Evolutionary conservation across 768 basidiomycete genomes (phyloP).

Genomic region (Fomitopsis pulvina): DNA sequence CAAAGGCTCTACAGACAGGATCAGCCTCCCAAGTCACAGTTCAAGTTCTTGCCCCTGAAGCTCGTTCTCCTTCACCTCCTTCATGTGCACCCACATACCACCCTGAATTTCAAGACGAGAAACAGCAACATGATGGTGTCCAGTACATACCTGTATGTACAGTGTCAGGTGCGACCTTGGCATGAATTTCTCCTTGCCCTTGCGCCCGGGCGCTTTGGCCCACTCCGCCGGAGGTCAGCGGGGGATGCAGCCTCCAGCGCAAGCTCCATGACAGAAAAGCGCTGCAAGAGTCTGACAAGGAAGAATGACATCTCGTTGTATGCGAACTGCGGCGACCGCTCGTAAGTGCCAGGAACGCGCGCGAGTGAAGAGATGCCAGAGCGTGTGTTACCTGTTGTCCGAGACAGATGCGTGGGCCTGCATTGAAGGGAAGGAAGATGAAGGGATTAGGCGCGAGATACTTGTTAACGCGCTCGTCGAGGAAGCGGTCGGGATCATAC

Average conservation of each 20-base stretch:
- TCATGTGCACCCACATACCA: constrained; percentile 25
- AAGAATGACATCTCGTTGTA: constrained; percentile 50
- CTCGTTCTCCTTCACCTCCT: constrained; percentile 6
- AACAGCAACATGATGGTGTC: neutral
- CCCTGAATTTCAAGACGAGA: too few species aligned
- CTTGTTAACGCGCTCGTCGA: constrained; percentile 51
- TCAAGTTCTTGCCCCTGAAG: too few species aligned
- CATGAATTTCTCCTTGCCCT: constrained; percentile 36
- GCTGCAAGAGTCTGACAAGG: constrained; percentile 44
- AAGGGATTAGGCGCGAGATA: constrained; percentile 51
- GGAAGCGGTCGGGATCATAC: constrained; percentile 63
- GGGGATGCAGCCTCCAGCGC: constrained; percentile 30
- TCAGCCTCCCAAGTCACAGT: too few species aligned
- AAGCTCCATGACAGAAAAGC: constrained; percentile 35
- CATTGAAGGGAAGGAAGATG: constrained; percentile 29
- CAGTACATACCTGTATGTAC: constrained; percentile 28
- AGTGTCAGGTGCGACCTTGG: constrained; percentile 34
- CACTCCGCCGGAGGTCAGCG: constrained; percentile 25
- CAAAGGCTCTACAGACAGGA: too few species aligned
- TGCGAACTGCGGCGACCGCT: constrained; percentile 32
- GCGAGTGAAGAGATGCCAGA: neutral
- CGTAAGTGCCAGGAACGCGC: neutral
- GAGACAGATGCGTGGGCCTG: constrained; percentile 52
- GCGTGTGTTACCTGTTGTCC: constrained; percentile 33
- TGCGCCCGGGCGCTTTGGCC: constrained; percentile 27